A percentile compares a stretch with the other conserved stretches of the same genome.
Evolutionary conservation across 179 eudicot genomes (phyloP).

Genomic region (Drosera spatulata): DNA sequence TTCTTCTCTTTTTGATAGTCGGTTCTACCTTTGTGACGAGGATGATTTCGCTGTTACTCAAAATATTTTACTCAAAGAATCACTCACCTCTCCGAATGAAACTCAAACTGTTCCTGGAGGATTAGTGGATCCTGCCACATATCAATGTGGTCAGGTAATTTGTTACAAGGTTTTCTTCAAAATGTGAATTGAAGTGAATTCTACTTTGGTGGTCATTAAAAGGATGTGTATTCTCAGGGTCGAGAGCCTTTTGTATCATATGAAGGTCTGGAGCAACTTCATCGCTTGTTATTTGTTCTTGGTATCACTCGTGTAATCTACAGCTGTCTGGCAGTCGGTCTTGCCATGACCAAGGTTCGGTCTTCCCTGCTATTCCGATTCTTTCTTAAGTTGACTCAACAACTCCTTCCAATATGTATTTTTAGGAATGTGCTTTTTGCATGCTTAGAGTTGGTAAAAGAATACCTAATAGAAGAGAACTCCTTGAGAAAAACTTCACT

Average conservation of each 20-base stretch:
- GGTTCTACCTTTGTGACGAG: constrained; percentile 74
- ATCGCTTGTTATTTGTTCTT: constrained; percentile 91
- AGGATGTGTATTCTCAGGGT: constrained; percentile 35
- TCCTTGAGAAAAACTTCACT: too few relatives aligned
- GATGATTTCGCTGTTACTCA: constrained; percentile 37
- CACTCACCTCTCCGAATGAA: constrained; percentile 23
- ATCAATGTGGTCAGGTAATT: constrained; percentile 62
- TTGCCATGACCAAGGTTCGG: constrained; percentile 88
- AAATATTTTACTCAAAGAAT: constrained; percentile 22
- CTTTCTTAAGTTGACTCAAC: too few relatives aligned
- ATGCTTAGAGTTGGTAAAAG: too few relatives aligned
- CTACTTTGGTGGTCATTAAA: neutral
- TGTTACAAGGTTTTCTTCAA: constrained; percentile 1
- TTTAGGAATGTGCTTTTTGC: too few relatives aligned
- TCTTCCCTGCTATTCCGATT: constrained; percentile 1
- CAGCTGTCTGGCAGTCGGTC: constrained; percentile 72
- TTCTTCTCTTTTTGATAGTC: constrained; percentile 77
- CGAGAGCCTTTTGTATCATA: constrained; percentile 90
- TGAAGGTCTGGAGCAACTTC: constrained; percentile 97
- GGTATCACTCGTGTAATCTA: constrained; percentile 90
- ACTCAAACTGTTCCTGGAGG: constrained; percentile 53
- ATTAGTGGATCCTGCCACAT: constrained; percentile 20
- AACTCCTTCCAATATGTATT: too few relatives aligned
- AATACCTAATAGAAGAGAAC: too few relatives aligned
- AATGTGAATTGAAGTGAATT: neutral